These are phyloP conservation scores for Dothiorella sarmentorum DNA, from an alignment of 2,329 filamentous ascomycete genomes.

Conservation along the genomic window DNA sequence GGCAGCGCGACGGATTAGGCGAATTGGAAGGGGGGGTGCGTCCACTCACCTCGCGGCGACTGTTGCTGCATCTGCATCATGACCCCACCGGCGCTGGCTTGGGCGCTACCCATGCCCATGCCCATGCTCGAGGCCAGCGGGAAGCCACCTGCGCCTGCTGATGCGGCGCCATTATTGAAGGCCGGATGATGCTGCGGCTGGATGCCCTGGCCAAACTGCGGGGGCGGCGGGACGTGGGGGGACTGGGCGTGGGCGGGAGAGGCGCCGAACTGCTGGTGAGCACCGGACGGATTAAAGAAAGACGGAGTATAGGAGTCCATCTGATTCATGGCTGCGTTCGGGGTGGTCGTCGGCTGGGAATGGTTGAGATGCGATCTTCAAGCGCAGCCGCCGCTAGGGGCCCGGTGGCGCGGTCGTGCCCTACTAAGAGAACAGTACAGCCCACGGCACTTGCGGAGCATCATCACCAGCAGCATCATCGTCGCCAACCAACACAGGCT, in stretches of 20 bases:
- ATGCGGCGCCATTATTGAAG: slow-evolving; percentile 28
- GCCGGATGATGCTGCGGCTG: slow-evolving; percentile 29
- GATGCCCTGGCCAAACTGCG: slow-evolving; percentile 24
- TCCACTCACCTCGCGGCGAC: slow-evolving; percentile 39
- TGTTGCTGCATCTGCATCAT: slow-evolving; percentile 35
- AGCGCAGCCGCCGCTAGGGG: slow-evolving; percentile 3
- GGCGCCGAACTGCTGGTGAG: slow-evolving; percentile 10
- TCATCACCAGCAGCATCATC: background rate
- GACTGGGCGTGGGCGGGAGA: slow-evolving; percentile 15
- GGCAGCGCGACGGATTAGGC: slow-evolving; percentile 18
- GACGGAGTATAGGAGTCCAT: slow-evolving; percentile 19
- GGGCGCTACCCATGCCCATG: slow-evolving; percentile 22
- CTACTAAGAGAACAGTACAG: too few relatives aligned
- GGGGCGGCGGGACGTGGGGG: slow-evolving; percentile 15
- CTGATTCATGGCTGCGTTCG: slow-evolving; percentile 19
- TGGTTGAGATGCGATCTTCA: slow-evolving; percentile 17
- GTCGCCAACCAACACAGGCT: background rate
- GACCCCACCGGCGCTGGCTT: slow-evolving; percentile 24
- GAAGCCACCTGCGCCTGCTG: slow-evolving; percentile 13
- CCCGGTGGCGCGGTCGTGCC: background rate
- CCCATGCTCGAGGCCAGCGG: slow-evolving; percentile 26
- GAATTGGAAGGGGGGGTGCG: slow-evolving; percentile 20
- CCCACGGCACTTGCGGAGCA: too few relatives aligned
- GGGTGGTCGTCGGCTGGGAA: slow-evolving; percentile 17
- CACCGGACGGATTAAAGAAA: slow-evolving; percentile 17